phyloP scores from a whole-genome alignment of 2,329 filamentous ascomycete species.

The Aspergillus brasiliensis region DNA sequence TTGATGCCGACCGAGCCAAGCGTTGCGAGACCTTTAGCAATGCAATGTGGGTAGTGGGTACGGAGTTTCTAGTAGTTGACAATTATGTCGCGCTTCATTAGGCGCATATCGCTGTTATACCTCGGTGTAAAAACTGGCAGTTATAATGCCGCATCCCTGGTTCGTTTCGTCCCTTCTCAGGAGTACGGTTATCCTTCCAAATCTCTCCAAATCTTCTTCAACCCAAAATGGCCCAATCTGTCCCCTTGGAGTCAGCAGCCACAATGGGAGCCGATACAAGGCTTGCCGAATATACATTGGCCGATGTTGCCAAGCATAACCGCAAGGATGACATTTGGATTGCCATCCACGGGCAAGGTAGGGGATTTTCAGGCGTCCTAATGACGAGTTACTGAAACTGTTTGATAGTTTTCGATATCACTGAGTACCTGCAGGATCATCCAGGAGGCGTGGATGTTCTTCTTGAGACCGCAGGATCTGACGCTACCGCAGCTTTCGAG shows the following conservation, averaged over 20 bases:
- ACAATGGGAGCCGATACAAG: background rate
- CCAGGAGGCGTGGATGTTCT: conserved; percentile 49
- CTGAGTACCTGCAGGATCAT: conserved; percentile 61
- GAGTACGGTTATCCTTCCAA: background rate
- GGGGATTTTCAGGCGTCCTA: background rate
- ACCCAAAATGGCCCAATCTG: background rate
- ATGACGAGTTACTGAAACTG: background rate
- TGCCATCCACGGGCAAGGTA: conserved; percentile 59
- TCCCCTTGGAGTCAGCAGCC: background rate
- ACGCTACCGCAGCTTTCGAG: conserved; percentile 45
- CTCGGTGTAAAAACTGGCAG: background rate
- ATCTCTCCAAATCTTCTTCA: background rate
- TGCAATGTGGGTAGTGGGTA: conserved; percentile 9
- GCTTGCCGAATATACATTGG: conserved; percentile 25
- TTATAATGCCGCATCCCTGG: background rate
- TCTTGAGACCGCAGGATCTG: conserved; percentile 42
- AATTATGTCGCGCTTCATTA: conserved; percentile 5
- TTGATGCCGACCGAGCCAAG: background rate
- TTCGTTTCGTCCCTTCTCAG: background rate
- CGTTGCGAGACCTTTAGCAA: background rate
- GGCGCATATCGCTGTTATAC: background rate
- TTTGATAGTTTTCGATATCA: conserved; percentile 44
- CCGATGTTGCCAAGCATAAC: conserved; percentile 53
- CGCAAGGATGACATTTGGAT: conserved; percentile 56
- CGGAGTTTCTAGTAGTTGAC: background rate